These are phyloP conservation scores for Angomonas ambiguus DNA, from an alignment of 208 protist genomes.

Conservation along the genomic window DNA sequence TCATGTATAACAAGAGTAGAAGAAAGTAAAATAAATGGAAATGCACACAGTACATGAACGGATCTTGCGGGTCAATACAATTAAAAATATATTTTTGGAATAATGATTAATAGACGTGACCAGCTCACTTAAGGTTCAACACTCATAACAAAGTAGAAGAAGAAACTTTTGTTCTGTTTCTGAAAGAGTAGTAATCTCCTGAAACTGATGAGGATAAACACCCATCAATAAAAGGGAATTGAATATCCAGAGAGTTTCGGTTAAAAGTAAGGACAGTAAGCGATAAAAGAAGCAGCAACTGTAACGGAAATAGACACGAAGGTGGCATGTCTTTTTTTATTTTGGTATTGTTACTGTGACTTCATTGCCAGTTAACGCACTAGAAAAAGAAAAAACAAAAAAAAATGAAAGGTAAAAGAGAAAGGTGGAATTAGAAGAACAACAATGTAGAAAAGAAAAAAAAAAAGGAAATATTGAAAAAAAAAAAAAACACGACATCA, in stretches of 20 bases:
- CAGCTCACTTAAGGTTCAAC: conserved; percentile 7
- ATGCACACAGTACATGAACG: neutral
- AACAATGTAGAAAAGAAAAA: conserved; percentile 2
- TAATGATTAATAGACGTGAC: conserved; percentile 27
- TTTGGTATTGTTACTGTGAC: neutral
- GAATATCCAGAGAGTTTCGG: conserved; percentile 43
- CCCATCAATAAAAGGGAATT: conserved; percentile 14
- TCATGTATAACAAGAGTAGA: neutral
- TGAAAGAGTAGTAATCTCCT: no score
- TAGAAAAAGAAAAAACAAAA: conserved; percentile 2
- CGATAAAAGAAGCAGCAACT: neutral
- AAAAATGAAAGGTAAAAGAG: neutral
- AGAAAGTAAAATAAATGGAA: neutral
- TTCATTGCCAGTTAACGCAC: neutral
- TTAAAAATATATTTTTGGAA: conserved; percentile 10
- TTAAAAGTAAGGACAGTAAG: conserved; percentile 2
- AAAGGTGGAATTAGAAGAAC: neutral
- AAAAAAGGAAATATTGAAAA: neutral
- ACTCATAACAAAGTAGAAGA: neutral
- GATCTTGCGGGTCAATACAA: conserved; percentile 37
- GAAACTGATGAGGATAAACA: conserved; percentile 38
- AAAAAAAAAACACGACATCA: neutral
- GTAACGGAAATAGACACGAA: conserved; percentile 15
- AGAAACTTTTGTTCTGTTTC: no score
- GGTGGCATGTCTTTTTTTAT: conserved; percentile 4